Evolutionary conservation across 225 moss, liverwort and hornwort species (phyloP).

Genomic region (Physcomitrium patens): DNA sequence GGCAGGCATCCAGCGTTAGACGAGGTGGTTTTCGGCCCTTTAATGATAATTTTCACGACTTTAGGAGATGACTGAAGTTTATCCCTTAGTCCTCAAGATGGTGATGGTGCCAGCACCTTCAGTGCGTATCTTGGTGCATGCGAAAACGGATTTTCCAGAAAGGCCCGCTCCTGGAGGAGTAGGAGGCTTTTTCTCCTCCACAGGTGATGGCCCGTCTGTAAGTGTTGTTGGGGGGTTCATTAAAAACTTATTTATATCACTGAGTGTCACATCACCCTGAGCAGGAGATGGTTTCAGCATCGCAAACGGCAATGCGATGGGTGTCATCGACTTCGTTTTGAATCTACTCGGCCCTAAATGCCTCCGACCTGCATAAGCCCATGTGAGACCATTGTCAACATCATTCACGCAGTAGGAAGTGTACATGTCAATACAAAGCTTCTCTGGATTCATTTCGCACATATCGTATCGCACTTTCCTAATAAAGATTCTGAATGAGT

Average conservation of each 20-base stretch:
- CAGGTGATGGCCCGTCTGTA: constrained; percentile 41
- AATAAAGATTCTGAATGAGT: neutral
- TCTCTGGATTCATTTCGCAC: too few species aligned
- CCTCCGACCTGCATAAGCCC: constrained; percentile 52
- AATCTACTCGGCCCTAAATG: constrained; percentile 55
- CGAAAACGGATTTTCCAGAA: constrained; percentile 77
- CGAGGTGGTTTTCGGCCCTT: constrained; percentile 23
- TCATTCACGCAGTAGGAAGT: too few species aligned
- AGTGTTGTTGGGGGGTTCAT: constrained; percentile 69
- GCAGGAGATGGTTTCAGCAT: constrained; percentile 80
- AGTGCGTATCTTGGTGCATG: constrained; percentile 85
- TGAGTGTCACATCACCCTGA: constrained; percentile 80
- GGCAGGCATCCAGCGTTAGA: constrained; percentile 34
- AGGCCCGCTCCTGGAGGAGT: constrained; percentile 65
- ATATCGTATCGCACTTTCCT: too few species aligned
- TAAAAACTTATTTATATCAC: constrained; percentile 74
- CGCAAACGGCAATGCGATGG: constrained; percentile 74
- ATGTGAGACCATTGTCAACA: constrained; percentile 3
- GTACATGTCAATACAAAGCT: too few species aligned
- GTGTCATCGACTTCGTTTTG: constrained; percentile 55
- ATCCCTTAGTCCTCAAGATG: constrained; percentile 85
- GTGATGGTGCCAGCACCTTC: constrained; percentile 85
- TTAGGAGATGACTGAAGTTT: constrained; percentile 23
- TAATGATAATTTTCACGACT: constrained; percentile 22
- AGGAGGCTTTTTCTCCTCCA: constrained; percentile 51